Evolutionary conservation across 2,329 filamentous ascomycete genomes (phyloP).

Genomic region (Calonectria pauciramosa): DNA sequence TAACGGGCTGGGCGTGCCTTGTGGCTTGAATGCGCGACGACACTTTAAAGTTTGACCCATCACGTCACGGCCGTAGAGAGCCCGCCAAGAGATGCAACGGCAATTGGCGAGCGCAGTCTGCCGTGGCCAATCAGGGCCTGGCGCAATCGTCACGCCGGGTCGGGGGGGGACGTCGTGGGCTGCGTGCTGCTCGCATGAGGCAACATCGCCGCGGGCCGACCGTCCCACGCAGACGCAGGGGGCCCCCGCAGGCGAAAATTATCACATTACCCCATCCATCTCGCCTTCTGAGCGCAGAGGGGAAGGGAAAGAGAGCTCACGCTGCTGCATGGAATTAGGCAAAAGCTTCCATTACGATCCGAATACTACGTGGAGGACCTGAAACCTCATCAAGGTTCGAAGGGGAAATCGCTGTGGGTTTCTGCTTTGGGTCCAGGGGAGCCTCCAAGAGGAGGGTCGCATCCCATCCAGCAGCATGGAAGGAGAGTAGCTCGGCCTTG

Average conservation of each 20-base stretch:
- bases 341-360: slow-evolving; percentile 12
- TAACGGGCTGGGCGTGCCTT: too few species aligned
- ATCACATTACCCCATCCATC: neutral
- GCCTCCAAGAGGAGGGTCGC: neutral
- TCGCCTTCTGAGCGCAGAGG: neutral
- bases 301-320: neutral
- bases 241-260: neutral
- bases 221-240: neutral
- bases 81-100: neutral
- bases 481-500: neutral
- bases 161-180: neutral
- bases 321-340: neutral
- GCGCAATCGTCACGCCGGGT: neutral
- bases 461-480: too few species aligned
- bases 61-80: neutral
- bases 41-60: neutral
- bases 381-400: slow-evolving; percentile 9
- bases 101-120: slow-evolving; percentile 4
- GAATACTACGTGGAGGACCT: slow-evolving; percentile 3
- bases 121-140: neutral
- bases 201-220: neutral
- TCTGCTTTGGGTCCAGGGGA: neutral
- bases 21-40: neutral
- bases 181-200: neutral
- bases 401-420: neutral